Evolutionary conservation across 2,329 filamentous ascomycete genomes (phyloP), one percentile per base, ranked within the genome.

Genomic region (Talaromyces sp.): DNA sequence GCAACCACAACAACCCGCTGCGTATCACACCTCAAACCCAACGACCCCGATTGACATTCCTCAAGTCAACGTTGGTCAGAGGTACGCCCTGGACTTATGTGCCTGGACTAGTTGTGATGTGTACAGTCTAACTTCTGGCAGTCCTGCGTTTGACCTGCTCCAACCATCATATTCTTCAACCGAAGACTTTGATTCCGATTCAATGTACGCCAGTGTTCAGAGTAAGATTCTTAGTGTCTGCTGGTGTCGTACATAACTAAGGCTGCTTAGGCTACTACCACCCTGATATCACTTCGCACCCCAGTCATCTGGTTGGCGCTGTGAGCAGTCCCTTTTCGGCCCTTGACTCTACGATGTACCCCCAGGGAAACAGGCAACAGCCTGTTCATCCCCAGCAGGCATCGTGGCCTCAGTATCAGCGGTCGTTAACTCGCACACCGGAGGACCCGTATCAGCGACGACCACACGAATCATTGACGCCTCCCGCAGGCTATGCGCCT

Each of bases 301-400:
- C 58, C 31, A 71, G 73, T 57, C 64, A 67, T 10, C 64, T 69
- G 49, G 56, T 70, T 9, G 68, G 64, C 55, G 60, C 67, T 55
- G 67, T 72, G 61, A 71, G 68, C 29, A 67, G 67, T 14, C 60
- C 67, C 26, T 71, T 68, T 50, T 55, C 67, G 19, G 65, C 68
- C 13, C 60, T 69, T 38, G 69, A 56, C 62, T 66, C 26, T 61
- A 69, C 26, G 68, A 74, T 58, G 64, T 63, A 35, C 56, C 65
- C 29, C 17, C 59, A 61, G 66, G 69, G 31, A 60, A 66, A 32
- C 14, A 65, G 62, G 11, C 64, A 62, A 19, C 55, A 67, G 31
- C 60, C 58, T 35, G 67, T 66, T 56, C 70, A 68, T 50, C 68
- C 63, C 27, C 56, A 56, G n/a, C 64, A 65, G 19, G 64, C 63